phyloP scores from a whole-genome alignment of 2,329 filamentous ascomycete species.

The Pseudogymnoascus destructans region DNA sequence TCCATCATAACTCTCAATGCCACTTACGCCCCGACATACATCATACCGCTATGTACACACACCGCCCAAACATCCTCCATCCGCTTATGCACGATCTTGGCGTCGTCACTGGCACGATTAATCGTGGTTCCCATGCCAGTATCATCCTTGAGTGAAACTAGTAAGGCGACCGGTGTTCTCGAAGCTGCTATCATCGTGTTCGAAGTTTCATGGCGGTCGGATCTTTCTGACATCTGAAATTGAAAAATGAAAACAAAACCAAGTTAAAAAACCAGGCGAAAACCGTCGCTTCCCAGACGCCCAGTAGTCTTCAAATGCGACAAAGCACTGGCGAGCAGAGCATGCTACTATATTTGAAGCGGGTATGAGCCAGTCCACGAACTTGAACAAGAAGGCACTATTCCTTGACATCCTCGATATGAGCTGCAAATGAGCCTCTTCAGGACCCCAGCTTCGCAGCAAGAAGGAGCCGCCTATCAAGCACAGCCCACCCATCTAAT shows the following conservation, averaged over 20 bases:
- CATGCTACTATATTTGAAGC: neutral
- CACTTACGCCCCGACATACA: neutral
- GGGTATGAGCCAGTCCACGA: neutral
- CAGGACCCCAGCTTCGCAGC: neutral
- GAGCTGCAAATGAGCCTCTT: neutral
- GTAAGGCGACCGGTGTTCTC: too few relatives aligned
- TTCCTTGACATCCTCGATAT: neutral
- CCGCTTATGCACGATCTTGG: neutral
- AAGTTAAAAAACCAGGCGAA: neutral
- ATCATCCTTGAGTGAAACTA: neutral
- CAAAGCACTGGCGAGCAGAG: neutral
- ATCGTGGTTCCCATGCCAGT: neutral
- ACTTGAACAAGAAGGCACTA: neutral
- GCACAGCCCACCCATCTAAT: neutral
- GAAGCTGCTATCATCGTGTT: neutral
- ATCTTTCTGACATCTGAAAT: neutral
- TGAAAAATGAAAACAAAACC: neutral
- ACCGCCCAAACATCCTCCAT: neutral
- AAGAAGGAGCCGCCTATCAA: neutral
- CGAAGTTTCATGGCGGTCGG: neutral
- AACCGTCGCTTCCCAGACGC: neutral
- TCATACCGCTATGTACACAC: neutral
- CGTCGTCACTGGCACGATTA: neutral
- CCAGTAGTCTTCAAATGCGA: neutral
- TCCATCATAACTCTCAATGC: neutral